These are phyloP conservation scores for Suillus subluteus DNA, from an alignment of 768 basidiomycete species.

Conservation along the genomic window DNA sequence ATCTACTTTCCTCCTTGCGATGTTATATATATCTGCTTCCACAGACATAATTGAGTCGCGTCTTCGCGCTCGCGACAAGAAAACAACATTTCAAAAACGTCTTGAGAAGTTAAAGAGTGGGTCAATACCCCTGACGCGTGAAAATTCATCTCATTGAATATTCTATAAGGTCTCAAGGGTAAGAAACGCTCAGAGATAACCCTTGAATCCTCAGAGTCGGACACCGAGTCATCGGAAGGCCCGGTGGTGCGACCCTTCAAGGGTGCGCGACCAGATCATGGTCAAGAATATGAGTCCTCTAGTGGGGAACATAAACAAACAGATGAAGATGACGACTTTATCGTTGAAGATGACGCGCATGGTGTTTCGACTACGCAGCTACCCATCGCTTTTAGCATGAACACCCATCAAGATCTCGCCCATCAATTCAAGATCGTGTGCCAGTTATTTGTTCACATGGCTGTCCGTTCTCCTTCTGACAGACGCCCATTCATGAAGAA, in stretches of 20 bases:
- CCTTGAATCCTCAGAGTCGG: conserved; percentile 36
- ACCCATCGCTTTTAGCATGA: conserved; percentile 83
- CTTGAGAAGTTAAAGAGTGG: conserved; percentile 69
- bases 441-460: conserved; percentile 85
- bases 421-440: conserved; percentile 88
- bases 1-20: conserved; percentile 6
- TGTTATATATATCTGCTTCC: conserved; percentile 11
- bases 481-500: conserved; percentile 60
- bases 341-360: conserved; percentile 67
- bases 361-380: conserved; percentile 46
- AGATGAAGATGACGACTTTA: conserved; percentile 42
- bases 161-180: conserved; percentile 32
- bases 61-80: conserved; percentile 62
- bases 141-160: conserved; percentile 11
- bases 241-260: conserved; percentile 41
- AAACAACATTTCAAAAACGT: conserved; percentile 62
- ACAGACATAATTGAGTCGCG: conserved; percentile 67
- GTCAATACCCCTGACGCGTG: background rate
- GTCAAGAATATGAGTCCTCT: conserved; percentile 41
- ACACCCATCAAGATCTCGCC: conserved; percentile 70
- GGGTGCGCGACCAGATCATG: conserved; percentile 46
- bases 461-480: conserved; percentile 56
- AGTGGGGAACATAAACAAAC: conserved; percentile 38
- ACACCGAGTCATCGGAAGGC: conserved; percentile 33
- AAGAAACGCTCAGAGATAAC: conserved; percentile 45